These are phyloP conservation scores for Gentiana dahurica DNA, from an alignment of 257 asterid genomes.

Conservation along the genomic window DNA sequence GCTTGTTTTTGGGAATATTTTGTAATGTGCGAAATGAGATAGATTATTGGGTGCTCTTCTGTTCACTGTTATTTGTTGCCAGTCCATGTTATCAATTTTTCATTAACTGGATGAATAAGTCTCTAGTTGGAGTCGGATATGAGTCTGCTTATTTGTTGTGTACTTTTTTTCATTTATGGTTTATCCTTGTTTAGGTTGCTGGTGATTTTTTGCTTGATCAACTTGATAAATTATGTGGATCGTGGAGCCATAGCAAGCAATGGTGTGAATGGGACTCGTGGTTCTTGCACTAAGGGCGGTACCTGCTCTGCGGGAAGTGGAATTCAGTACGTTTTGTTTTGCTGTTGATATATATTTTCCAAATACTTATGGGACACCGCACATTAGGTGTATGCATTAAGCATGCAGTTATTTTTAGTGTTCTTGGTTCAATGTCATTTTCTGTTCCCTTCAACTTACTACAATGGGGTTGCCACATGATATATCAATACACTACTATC, in stretches of 20 bases:
- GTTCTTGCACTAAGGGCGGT: slow-evolving; percentile 44
- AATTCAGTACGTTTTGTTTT: slow-evolving; percentile 52
- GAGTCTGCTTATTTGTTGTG: neutral
- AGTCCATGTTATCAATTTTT: neutral
- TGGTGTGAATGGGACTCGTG: slow-evolving; percentile 72
- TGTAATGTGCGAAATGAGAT: neutral
- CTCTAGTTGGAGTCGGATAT: neutral
- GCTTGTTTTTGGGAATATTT: neutral
- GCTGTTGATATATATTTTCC: no score
- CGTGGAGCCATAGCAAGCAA: slow-evolving; percentile 91
- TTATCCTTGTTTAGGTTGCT: slow-evolving; percentile 27
- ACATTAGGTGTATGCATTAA: neutral
- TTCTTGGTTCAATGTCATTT: neutral
- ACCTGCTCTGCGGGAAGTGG: slow-evolving; percentile 58
- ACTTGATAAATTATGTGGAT: slow-evolving; percentile 68
- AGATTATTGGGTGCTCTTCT: neutral
- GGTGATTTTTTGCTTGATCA: slow-evolving; percentile 49
- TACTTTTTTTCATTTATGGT: neutral
- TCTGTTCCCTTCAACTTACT: neutral
- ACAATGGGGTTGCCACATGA: neutral
- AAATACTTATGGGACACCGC: no score
- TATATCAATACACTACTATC: no score
- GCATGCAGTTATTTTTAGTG: neutral
- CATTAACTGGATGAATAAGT: neutral
- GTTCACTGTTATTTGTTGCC: neutral